Base-by-base conservation (phyloP, 805 yeast genomes). In the Wickerhamia fluorescens region DNA sequence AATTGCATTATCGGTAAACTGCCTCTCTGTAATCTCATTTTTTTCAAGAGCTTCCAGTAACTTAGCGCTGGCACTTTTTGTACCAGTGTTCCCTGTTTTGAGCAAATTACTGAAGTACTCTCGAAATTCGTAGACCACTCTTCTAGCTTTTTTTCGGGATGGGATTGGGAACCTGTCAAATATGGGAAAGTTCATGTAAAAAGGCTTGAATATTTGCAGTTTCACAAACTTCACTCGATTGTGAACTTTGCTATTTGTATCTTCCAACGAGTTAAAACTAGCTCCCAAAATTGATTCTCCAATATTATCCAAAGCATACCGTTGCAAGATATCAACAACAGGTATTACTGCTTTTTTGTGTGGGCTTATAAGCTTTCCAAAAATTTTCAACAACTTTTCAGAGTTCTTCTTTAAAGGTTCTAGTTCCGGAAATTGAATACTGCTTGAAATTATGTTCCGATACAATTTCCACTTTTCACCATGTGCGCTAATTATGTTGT, bases 401-500 rank as follows among this genome's bases (percentile, higher is more conserved):
- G 68, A 51, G 42, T 73, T 72, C n/a, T 40, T 36, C 3, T 35
- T 32, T 11, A 73, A 51, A 3, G 67, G 64, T 1, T 40, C 39
- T 1, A 48, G 44, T 12, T 67, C 55, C 9, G 77, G 75, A 35
- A 69, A 68, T 35, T 68, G 74, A 12, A 75, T 57, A 3, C 74
- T 60, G n/a, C 53, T 53, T 4, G 72, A 62, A 15, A 73, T 46
- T 16, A 66, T 41, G 4, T 47, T 45, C 31, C 81, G 53, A 40
- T 71, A 75, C 7, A 48, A 34, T 31, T 48, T 68, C 81, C 81
- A 75, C 16, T 48, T 45, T 3, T 47, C 44, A 0, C 77, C 77
- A 41, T 73, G 77, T 0, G 79, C 70, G 38, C 78, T 72, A 13
- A 75, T 74, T 3, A 75, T 60, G 39, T 75, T 74, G 31, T 73